A percentile compares a stretch with the other conserved stretches of the same genome.
Conservation (phyloP, 257 asterid species). For the Paulownia fortunei region DNA sequence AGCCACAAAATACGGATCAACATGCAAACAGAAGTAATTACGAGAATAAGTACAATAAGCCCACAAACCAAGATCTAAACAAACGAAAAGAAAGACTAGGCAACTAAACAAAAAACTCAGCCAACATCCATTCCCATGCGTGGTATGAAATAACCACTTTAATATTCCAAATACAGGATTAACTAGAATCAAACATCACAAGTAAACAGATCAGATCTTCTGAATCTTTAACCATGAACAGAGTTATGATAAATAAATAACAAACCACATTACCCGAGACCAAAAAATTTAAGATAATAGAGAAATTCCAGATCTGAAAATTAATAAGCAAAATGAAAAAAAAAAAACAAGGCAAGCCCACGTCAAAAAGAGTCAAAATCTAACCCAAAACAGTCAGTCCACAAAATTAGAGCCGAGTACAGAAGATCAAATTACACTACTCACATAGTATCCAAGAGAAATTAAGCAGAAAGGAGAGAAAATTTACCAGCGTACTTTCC, state of each 20-base stretch:
- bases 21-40: not conserved
- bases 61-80: slow-evolving; percentile 11
- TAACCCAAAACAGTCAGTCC: not conserved
- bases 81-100: not conserved
- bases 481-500: slow-evolving; percentile 82
- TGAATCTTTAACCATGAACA: not conserved
- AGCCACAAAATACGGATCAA: not conserved
- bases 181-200: not conserved
- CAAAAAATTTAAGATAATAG: not conserved
- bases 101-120: not conserved
- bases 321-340: not conserved
- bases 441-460: not conserved
- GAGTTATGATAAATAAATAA: not conserved
- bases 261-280: not conserved
- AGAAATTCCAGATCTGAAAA: slow-evolving; percentile 31
- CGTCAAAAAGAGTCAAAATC: not conserved
- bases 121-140: not conserved
- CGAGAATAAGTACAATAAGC: not conserved
- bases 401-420: not conserved
- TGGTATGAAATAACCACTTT: not conserved
- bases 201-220: not conserved
- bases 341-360: not conserved
- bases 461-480: not conserved
- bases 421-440: not conserved
- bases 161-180: not conserved